Conservation (phyloP, 2,329 filamentous ascomycete genomes). For the Graphiopsis chlorocephala region DNA sequence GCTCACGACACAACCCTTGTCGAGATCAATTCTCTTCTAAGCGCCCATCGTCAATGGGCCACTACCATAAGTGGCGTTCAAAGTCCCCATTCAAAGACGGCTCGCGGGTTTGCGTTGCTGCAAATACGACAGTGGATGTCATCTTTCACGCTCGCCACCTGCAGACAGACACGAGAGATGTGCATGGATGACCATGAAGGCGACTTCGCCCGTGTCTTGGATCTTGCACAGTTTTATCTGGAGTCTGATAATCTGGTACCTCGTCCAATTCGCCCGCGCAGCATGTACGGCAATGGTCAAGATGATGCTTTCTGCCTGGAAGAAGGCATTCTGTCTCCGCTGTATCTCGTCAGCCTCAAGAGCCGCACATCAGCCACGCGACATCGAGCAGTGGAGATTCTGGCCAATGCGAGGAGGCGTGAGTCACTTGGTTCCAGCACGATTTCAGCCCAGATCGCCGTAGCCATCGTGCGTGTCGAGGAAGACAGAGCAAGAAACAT, state of each 20-base stretch:
- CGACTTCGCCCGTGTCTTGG: neutral
- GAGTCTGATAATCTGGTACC: neutral
- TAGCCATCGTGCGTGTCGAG: slow-evolving; percentile 1
- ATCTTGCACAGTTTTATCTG: neutral
- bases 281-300: slow-evolving; percentile 8
- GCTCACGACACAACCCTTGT: neutral
- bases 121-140: slow-evolving; percentile 10
- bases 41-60: neutral
- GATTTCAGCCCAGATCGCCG: neutral
- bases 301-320: slow-evolving; percentile 10
- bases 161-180: neutral
- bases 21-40: neutral
- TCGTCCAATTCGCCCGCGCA: neutral
- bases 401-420: slow-evolving; percentile 1
- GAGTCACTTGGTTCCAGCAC: slow-evolving; percentile 8
- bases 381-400: slow-evolving; percentile 7
- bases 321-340: neutral
- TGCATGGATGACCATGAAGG: neutral
- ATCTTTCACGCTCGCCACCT: neutral
- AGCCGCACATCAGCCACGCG: slow-evolving; percentile 6
- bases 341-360: slow-evolving; percentile 2
- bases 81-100: neutral
- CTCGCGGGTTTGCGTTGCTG: neutral
- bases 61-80: neutral
- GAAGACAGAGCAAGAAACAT: neutral